Evolutionary conservation across 768 basidiomycete species (phyloP), one percentile per base, ranked within the genome.

Genomic region (Boletus fagicola): DNA sequence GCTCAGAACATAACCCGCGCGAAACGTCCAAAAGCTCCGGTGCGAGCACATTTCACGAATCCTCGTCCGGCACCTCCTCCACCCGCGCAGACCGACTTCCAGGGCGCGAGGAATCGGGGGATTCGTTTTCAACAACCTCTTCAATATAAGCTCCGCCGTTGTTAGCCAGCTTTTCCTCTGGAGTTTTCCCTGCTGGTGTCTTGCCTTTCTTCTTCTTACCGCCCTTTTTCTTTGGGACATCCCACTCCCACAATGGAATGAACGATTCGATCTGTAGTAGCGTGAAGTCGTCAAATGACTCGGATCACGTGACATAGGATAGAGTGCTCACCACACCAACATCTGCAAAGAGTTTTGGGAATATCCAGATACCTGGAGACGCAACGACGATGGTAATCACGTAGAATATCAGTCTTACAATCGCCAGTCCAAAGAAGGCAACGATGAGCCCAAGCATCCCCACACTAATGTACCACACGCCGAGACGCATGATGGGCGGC

Each of bases 201-300:
- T 84, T 82, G 16, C 72, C 74, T 67, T 83, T 84, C 75, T 78
- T 83, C 77, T 87, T 88, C 76, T 86, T 88, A 33, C 77, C 73
- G 52, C 76, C 79, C 77, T 86, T 88, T 68, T 85, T 84, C 56
- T 87, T 87, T 2, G 84, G 86, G 28, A 92, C 60, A 68, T 98
- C 95, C 94, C 95, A 99, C 65, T 93, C 96, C 91, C 93, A 99
- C 20, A 91, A 72, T 20, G 97, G 97, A 64, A 96, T 90, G 75
- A 98, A 99, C 2, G 94, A 97, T 46, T 98, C 97, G 56, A 99
- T 84, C 96, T 98, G 65, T 28, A 26, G 5, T 13, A 40, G 36
- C 9, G 20, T 43, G 28, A 49, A 8, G 33, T 22, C 26, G 24
- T 49, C 33, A 31, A 40, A 5, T 1, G 18, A 35, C 0, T 33